Conservation (phyloP, 2,329 filamentous ascomycete genomes). For the Ceratocystis alfenasii region DNA sequence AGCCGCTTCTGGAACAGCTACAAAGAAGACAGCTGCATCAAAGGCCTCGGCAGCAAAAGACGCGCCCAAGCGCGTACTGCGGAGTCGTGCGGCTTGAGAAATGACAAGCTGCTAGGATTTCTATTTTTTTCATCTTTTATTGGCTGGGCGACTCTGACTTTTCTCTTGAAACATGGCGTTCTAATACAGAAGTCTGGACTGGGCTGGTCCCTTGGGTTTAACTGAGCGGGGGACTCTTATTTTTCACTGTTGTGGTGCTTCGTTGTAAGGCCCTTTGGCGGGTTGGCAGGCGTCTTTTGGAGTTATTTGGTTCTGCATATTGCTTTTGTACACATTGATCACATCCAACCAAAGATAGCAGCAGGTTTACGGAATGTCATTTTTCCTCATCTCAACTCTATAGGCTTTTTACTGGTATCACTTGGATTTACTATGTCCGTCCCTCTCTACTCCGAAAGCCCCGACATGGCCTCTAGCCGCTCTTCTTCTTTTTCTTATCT, state of each 20-base stretch:
- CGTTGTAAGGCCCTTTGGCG: neutral
- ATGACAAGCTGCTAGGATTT: neutral
- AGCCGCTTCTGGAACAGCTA: conserved; percentile 41
- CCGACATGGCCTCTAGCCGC: conserved; percentile 24
- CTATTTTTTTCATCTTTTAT: neutral
- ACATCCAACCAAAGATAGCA: neutral
- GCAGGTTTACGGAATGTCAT: neutral
- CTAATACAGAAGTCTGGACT: neutral
- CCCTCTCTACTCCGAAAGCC: conserved; percentile 13
- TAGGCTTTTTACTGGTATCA: conserved; percentile 6
- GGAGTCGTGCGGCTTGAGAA: conserved; percentile 35
- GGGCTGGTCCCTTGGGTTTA: neutral
- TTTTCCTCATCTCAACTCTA: neutral
- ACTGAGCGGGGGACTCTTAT: neutral
- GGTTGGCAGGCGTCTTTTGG: neutral
- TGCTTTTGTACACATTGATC: conserved; percentile 1
- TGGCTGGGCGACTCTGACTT: no score
- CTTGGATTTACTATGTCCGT: conserved; percentile 1
- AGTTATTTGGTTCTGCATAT: neutral
- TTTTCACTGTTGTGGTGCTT: neutral
- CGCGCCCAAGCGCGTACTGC: conserved; percentile 42
- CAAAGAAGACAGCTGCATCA: conserved; percentile 37
- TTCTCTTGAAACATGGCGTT: no score
- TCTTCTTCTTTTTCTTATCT: conserved; percentile 77
- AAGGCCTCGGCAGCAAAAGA: conserved; percentile 42